Conservation (phyloP, 768 basidiomycete genomes). For the Tulasnella sp. region DNA sequence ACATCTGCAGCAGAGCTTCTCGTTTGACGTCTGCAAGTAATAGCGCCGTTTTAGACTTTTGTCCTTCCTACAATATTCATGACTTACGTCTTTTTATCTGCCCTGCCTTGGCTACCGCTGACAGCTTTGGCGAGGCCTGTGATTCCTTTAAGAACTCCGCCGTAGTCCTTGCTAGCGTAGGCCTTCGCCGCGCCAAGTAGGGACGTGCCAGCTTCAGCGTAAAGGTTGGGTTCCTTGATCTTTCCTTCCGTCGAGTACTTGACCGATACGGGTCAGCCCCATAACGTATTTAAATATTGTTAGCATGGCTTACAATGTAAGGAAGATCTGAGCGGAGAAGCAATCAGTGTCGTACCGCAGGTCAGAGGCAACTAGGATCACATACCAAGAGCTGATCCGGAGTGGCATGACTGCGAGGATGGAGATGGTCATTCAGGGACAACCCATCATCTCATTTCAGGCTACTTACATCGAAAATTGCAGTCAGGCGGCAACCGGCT, state of each 20-base stretch:
- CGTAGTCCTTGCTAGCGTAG: conserved; percentile 71
- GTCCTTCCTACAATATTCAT: neutral
- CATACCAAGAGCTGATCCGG: conserved; percentile 76
- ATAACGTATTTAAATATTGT: neutral
- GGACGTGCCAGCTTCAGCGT: conserved; percentile 79
- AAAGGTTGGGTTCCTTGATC: conserved; percentile 87
- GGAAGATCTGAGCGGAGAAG: conserved; percentile 35
- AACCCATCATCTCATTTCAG: neutral
- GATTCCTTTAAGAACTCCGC: conserved; percentile 67
- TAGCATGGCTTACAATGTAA: conserved; percentile 28
- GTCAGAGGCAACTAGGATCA: neutral
- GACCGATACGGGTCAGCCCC: neutral
- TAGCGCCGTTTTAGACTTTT: neutral
- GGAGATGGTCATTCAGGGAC: neutral
- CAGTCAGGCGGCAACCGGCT: conserved; percentile 78
- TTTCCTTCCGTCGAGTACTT: conserved; percentile 94
- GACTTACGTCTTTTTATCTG: conserved; percentile 49
- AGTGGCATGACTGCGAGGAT: conserved; percentile 64
- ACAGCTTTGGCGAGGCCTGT: conserved; percentile 68
- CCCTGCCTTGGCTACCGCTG: conserved; percentile 56
- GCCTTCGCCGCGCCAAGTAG: conserved; percentile 68
- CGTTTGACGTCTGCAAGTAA: conserved; percentile 32
- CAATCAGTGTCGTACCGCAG: neutral
- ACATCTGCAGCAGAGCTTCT: conserved; percentile 80
- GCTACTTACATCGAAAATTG: conserved; percentile 61